Evolutionary conservation across 2,329 filamentous ascomycete genomes (phyloP).

Genomic region (Talaromyces funiculosus): DNA sequence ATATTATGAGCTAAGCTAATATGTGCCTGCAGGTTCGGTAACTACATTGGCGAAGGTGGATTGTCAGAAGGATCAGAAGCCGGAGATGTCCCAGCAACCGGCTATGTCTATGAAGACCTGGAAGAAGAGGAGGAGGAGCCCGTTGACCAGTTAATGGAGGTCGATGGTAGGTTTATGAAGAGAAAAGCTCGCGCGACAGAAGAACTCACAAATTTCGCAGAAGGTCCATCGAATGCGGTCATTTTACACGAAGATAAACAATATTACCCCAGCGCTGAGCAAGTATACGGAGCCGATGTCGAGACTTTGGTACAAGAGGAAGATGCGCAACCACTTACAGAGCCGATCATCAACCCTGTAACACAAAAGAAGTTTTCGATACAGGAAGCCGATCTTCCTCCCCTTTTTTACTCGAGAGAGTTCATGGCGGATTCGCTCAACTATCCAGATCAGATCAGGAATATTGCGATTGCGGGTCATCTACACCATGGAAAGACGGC

Average conservation of each 20-base stretch:
- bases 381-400: constrained; percentile 83
- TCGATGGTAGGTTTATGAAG: constrained; percentile 60
- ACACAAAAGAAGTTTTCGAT: constrained; percentile 95
- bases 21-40: constrained; percentile 67
- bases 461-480: constrained; percentile 86
- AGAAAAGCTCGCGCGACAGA: neutral
- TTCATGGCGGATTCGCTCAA: constrained; percentile 97
- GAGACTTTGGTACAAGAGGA: constrained; percentile 96
- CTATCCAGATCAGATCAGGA: constrained; percentile 89
- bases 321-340: constrained; percentile 84
- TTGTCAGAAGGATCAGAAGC: constrained; percentile 77
- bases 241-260: constrained; percentile 98
- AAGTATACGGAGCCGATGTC: constrained; percentile 90
- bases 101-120: constrained; percentile 69
- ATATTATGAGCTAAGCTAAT: neutral
- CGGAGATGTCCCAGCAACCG: constrained; percentile 68
- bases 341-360: constrained; percentile 90
- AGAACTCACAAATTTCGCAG: constrained; percentile 44
- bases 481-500: constrained; percentile 97
- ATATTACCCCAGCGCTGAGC: constrained; percentile 96
- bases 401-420: constrained; percentile 77
- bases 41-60: constrained; percentile 92
- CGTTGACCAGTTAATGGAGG: constrained; percentile 80
- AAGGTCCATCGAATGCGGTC: constrained; percentile 92
- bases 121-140: constrained; percentile 56